Evolutionary conservation across 768 basidiomycete genomes (phyloP).

Genomic region (Favolaschia claudopus): DNA sequence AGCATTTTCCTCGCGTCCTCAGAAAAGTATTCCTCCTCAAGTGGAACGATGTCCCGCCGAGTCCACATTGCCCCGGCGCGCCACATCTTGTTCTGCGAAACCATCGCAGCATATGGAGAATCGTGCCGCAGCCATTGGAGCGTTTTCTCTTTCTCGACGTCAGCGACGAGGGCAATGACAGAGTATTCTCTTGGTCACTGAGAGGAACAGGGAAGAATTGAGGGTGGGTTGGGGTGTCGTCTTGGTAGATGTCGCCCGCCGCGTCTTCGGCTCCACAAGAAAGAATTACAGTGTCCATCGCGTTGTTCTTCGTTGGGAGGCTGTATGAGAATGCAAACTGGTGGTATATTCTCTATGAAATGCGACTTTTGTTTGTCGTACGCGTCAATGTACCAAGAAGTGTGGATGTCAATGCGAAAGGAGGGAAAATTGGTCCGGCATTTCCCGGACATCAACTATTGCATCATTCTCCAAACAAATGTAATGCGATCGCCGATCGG

Average conservation of each 20-base stretch:
- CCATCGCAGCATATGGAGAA: background rate
- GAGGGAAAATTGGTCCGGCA: no score
- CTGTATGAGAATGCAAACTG: no score
- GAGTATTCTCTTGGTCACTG: no score
- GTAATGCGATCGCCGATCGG: no score
- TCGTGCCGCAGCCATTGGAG: background rate
- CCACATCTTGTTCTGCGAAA: slow-evolving; percentile 9
- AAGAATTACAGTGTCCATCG: no score
- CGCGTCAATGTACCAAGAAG: no score
- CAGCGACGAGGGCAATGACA: background rate
- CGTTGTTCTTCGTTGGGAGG: no score
- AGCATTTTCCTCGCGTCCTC: background rate
- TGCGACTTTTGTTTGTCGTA: no score
- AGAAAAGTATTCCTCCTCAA: slow-evolving; percentile 1
- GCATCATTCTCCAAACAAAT: no score
- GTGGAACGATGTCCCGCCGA: background rate
- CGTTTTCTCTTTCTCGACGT: slow-evolving; percentile 2
- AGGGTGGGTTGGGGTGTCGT: background rate
- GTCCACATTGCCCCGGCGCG: background rate
- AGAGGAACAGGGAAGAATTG: slow-evolving; percentile 8
- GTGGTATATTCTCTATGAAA: no score
- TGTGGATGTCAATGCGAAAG: no score
- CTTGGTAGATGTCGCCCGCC: slow-evolving; percentile 1
- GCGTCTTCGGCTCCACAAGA: slow-evolving; percentile 6
- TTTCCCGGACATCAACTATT: no score